These are phyloP conservation scores for Wickerhamomyces sp. DNA, from an alignment of 1,139 yeast species.

Conservation along the genomic window DNA sequence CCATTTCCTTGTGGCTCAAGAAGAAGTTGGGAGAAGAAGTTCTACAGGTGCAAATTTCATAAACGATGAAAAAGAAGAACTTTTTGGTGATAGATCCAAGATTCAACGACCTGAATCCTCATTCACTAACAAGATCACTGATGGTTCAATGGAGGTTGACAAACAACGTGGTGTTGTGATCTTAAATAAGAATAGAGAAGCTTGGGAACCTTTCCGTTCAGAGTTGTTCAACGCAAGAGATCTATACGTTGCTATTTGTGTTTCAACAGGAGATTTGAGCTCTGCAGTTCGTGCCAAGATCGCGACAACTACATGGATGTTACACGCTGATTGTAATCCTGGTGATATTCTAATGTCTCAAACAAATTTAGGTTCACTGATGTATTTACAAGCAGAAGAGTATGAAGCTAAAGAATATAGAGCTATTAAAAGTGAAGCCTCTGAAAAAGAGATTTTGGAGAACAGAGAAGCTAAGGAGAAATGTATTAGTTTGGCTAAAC, in stretches of 20 bases:
- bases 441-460: conserved; percentile 25
- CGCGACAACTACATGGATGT: conserved; percentile 70
- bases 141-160: conserved; percentile 1
- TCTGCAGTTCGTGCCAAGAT: conserved; percentile 60
- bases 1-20: conserved; percentile 63
- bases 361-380: conserved; percentile 67
- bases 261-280: conserved; percentile 60
- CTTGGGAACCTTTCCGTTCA: conserved; percentile 69
- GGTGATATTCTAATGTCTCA: conserved; percentile 61
- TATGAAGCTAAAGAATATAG: conserved; percentile 45
- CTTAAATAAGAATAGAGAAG: conserved; percentile 32
- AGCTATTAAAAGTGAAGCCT: conserved; percentile 23
- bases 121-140: conserved; percentile 1
- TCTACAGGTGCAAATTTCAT: conserved; percentile 15
- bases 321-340: conserved; percentile 62
- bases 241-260: conserved; percentile 58
- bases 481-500: conserved; percentile 40
- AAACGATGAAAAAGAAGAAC: conserved; percentile 9
- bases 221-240: conserved; percentile 75
- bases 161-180: conserved; percentile 1
- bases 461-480: conserved; percentile 32
- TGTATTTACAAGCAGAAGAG: conserved; percentile 67
- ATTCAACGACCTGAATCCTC: background rate
- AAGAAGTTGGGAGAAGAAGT: conserved; percentile 40
- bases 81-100: conserved; percentile 1